Evolutionary conservation across 2,329 filamentous ascomycete genomes (phyloP), one percentile per base, ranked within the genome.

Genomic region (Phaeosphaeriaceae sp.): DNA sequence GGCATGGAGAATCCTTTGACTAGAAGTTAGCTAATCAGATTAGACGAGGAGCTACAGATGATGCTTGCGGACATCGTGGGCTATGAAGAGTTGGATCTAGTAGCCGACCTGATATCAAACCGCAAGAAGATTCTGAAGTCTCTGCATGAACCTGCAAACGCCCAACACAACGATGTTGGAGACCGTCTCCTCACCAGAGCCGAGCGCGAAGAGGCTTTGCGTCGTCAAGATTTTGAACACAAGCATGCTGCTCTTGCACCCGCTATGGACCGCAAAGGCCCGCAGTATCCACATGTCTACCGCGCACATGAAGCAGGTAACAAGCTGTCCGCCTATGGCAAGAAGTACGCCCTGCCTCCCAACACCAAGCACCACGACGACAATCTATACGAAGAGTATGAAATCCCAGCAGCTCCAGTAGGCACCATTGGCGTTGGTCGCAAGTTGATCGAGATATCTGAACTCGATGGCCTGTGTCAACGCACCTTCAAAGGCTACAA

Each of bases 401-500:
- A 83, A 24, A 90, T 99, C 24, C 96, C 96, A 0, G 93, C 95
- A 1, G 86, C 89, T 0, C 89, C 88, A 65, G 89, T 94, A 36
- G 93, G 93, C 0, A 88, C 84, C 0, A 82, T 96, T 15, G 89
- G 86, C 15, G 85, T 83, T 1, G 88, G 90, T 4, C 90, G 91
- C 69, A 92, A 87, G 69, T 84, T 98, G 15, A 82, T 99, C 20
- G 81, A 88, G 31, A 94, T 99, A 58, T 82, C 85, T 7, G 90
- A 93, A 3, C 85, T 99, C 81, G 95, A 99, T 76, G 92, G 91
- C 0, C 83, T 99, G 25, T 99, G 95, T 69, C 86, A 88, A 60
- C 88, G 86, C n/a, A 99, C 95, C 0, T 99, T 99, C 81, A 91
- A 90, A 72, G 93, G 93, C 0, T 99, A 99, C 82, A 94, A 93